Percentiles rank a stretch among this genome's conserved stretches.
These are phyloP conservation scores for Atkinsonella texensis DNA, from an alignment of 2,329 filamentous ascomycete genomes.

Conservation along the genomic window DNA sequence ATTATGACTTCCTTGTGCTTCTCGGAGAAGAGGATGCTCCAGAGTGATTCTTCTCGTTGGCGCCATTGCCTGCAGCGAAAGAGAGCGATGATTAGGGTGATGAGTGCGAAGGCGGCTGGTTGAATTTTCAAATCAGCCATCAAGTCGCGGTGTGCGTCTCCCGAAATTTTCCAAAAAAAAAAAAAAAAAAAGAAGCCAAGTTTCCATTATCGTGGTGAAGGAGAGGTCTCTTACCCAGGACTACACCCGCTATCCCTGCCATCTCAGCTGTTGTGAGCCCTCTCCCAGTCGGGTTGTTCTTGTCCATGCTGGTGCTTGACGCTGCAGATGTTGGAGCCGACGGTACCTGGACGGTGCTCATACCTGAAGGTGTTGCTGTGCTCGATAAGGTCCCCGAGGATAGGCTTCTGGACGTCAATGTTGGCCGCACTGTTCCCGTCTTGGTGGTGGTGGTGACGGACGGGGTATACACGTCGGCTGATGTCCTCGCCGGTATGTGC, in stretches of 20 bases:
- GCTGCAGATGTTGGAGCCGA: background rate
- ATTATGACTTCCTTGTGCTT: background rate
- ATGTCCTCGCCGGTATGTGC: background rate
- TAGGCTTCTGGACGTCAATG: background rate
- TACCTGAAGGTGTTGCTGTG: background rate
- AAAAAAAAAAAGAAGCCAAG: background rate
- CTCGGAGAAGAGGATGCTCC: background rate
- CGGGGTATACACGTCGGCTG: background rate
- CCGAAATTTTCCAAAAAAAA: background rate
- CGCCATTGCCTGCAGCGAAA: background rate
- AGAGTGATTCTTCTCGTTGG: background rate
- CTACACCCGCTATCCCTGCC: background rate
- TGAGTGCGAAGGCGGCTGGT: background rate
- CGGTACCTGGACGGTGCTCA: background rate
- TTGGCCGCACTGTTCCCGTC: background rate
- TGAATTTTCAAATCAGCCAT: background rate
- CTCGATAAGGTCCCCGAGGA: background rate
- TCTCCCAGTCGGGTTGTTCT: background rate
- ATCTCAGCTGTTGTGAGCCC: background rate
- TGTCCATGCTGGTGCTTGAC: background rate
- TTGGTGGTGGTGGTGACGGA: background rate
- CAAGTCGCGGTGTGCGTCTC: background rate
- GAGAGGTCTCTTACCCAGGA: background rate
- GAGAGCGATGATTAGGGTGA: background rate
- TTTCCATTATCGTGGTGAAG: background rate